These are phyloP conservation scores for Pseudocercospora musae DNA, from an alignment of 2,329 filamentous ascomycete species.

Conservation along the genomic window DNA sequence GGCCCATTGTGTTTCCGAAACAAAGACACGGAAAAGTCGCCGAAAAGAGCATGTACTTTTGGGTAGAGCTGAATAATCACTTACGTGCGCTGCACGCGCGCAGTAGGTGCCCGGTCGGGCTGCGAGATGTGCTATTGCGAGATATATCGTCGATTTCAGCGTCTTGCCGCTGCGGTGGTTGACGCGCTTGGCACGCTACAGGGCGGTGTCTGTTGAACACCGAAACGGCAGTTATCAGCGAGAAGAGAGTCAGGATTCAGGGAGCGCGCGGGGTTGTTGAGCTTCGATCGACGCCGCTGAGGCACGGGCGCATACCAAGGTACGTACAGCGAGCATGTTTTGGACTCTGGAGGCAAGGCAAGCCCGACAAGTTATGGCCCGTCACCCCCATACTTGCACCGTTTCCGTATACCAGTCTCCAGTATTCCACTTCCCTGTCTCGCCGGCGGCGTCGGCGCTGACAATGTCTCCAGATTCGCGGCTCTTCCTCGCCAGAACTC, in stretches of 20 bases:
- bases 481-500: not conserved
- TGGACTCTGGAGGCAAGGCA: no score
- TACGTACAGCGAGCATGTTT: not conserved
- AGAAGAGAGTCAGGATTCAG: not conserved
- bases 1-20: not conserved
- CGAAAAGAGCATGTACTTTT: not conserved
- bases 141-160: not conserved
- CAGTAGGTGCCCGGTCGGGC: not conserved
- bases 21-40: not conserved
- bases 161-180: not conserved
- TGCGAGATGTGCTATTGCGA: not conserved
- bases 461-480: not conserved
- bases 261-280: not conserved
- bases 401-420: not conserved
- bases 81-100: no score
- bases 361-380: no score
- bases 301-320: not conserved
- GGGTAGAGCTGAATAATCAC: not conserved
- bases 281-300: not conserved
- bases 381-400: not conserved
- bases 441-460: not conserved
- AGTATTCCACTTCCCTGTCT: not conserved
- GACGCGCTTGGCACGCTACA: not conserved
- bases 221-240: not conserved
- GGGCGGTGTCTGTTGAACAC: not conserved